Base-by-base conservation (phyloP, 2,329 filamentous ascomycete genomes). In the Hypoxylon sp. region DNA sequence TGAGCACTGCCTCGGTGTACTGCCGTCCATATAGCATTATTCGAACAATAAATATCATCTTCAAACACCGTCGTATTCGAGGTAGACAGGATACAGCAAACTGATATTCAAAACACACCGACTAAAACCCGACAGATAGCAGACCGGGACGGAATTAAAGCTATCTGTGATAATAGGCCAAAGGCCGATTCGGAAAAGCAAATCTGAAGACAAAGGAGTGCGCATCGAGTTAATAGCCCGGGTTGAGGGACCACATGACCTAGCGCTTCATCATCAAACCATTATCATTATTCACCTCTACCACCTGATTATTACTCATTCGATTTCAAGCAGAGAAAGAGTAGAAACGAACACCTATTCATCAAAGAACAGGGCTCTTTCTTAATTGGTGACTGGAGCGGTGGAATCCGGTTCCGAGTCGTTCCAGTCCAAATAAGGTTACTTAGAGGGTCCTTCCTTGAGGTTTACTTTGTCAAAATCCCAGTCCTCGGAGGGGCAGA, bases 201-300 rank as follows among this genome's bases (percentile, higher is more conserved):
- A 28, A 34, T 45, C n/a, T 55, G 58, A 63, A 59, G 46, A 70
- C 65, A 70, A 68, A 68, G 65, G 36, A 50, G 57, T 43, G 50
- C 57, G 51, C 17, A 43, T 36, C 21, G 65, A 56, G 58, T 57
- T 55, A 28, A 68, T 56, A 68, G 48, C 21, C 45, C 52, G 36
- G 53, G 49, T 55, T 55, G 55, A 43, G 38, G 38, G 46, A 50
- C 65, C 68, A 68, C 61, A 68, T 70, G 68, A 70, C 65, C 59
- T 45, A 68, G 65, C 51, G 55, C 49, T 68, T 70, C 65, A 70
- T 70, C 68, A 70, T 70, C 68, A 70, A 70, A 38, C 68, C 68
- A 70, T 68, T 59, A 68, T 68, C 66, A 59, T 51, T 62, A 51
- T 34, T 43, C 34, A 30, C 9, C 30, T 58, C 45, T 46, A 46